These are phyloP conservation scores for Hymenoscyphus repandus DNA, from an alignment of 2,329 filamentous ascomycete species.

Conservation along the genomic window DNA sequence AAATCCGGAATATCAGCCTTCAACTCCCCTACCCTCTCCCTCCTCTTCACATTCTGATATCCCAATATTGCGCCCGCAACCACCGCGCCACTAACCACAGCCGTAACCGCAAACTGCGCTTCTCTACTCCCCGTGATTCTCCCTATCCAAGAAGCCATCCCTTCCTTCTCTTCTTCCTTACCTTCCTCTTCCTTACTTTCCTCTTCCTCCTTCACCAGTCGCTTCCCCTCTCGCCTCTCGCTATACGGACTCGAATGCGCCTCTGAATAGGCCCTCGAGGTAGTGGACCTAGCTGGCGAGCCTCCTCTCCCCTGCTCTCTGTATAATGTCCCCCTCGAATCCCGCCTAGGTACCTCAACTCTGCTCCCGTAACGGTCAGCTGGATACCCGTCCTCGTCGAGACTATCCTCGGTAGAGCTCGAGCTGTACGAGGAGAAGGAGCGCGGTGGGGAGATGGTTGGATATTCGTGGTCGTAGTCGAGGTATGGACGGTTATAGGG, in stretches of 20 bases:
- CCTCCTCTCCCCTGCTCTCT: no score
- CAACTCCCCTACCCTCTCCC: conserved; percentile 49
- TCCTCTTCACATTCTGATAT: conserved; percentile 54
- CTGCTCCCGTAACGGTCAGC: not conserved
- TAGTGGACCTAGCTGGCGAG: not conserved
- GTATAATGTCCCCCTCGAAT: no score
- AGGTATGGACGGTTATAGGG: conserved; percentile 15
- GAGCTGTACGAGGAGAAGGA: conserved; percentile 1
- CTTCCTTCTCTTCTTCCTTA: conserved; percentile 9
- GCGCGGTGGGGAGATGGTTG: conserved; percentile 2
- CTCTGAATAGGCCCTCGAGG: not conserved
- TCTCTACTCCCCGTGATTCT: conserved; percentile 19
- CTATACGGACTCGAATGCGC: not conserved
- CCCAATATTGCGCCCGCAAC: conserved; percentile 57
- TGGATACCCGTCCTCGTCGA: conserved; percentile 4
- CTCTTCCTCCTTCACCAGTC: not conserved
- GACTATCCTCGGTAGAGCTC: conserved; percentile 2
- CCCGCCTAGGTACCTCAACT: no score
- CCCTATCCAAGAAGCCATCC: conserved; percentile 28
- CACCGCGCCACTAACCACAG: conserved; percentile 57
- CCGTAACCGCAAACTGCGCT: conserved; percentile 63
- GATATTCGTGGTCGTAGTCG: conserved; percentile 11
- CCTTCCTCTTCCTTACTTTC: conserved; percentile 2
- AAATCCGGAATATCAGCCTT: conserved; percentile 54
- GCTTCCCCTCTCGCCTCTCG: not conserved